phyloP scores from a whole-genome alignment of 2,329 filamentous ascomycete species.

The Colletotrichum acutatum region DNA sequence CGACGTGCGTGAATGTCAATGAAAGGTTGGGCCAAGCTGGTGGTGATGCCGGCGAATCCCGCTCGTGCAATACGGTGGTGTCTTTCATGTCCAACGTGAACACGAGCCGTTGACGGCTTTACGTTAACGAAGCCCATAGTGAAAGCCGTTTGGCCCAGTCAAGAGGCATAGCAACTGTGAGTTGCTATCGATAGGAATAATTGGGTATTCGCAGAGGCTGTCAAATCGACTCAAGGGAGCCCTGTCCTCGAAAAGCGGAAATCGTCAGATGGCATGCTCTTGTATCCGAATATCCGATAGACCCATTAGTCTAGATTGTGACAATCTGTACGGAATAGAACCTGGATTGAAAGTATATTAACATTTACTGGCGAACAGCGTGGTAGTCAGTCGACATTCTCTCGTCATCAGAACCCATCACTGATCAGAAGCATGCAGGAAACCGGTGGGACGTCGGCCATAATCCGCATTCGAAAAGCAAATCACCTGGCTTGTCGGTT shows the following conservation, averaged over 20 bases:
- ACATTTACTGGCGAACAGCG: neutral
- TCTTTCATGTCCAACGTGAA: neutral
- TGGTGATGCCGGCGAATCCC: slow-evolving; percentile 17
- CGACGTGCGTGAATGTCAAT: slow-evolving; percentile 11
- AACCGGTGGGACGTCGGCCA: slow-evolving; percentile 20
- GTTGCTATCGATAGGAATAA: neutral
- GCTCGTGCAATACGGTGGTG: slow-evolving; percentile 4
- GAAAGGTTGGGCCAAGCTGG: slow-evolving; percentile 13
- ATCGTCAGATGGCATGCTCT: slow-evolving; percentile 2
- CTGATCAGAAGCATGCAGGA: neutral
- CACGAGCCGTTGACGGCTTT: neutral
- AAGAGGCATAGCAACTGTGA: neutral
- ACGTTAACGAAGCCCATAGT: neutral
- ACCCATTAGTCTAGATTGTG: neutral
- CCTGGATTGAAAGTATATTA: neutral
- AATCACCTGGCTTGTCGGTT: slow-evolving; percentile 9
- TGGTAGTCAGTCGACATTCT: slow-evolving; percentile 7
- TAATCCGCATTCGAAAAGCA: slow-evolving; percentile 2
- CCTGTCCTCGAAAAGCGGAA: neutral
- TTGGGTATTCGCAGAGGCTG: neutral
- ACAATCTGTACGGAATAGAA: neutral
- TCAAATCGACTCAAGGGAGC: neutral
- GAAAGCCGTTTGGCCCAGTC: neutral
- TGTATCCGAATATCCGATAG: slow-evolving; percentile 9
- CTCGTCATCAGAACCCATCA: neutral